Evolutionary conservation across 2,329 filamentous ascomycete genomes (phyloP).

Genomic region (Fusarium lateritium): DNA sequence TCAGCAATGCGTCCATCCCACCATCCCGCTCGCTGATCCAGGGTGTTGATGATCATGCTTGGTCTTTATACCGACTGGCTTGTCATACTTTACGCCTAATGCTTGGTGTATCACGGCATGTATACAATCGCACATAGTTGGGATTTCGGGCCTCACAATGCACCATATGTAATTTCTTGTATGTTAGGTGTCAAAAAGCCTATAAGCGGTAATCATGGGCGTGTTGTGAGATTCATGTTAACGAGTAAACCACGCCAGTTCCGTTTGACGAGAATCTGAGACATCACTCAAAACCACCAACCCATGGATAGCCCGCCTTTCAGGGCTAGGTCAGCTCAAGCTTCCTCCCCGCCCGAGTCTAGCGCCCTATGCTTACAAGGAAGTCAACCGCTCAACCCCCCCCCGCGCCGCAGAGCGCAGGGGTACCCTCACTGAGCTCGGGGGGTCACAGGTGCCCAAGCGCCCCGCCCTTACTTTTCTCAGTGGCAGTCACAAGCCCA

Average conservation of each 20-base stretch:
- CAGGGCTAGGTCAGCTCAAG: slow-evolving; percentile 32
- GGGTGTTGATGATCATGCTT: slow-evolving; percentile 9
- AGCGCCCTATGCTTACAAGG: slow-evolving; percentile 29
- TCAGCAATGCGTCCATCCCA: slow-evolving; percentile 14
- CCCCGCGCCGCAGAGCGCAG: slow-evolving; percentile 14
- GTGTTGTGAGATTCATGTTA: slow-evolving; percentile 14
- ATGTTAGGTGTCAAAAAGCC: slow-evolving; percentile 4
- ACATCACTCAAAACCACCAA: slow-evolving; percentile 37
- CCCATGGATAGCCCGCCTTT: slow-evolving; percentile 24
- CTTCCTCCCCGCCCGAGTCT: slow-evolving; percentile 24
- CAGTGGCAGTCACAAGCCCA: slow-evolving; percentile 40
- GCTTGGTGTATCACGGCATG: neutral
- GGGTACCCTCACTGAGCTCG: slow-evolving; percentile 14
- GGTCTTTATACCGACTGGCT: slow-evolving; percentile 1
- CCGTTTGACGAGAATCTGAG: slow-evolving; percentile 38
- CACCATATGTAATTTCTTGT: neutral
- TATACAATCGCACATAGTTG: neutral
- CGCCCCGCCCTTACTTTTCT: slow-evolving; percentile 32
- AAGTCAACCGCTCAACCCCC: slow-evolving; percentile 31
- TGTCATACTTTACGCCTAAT: slow-evolving; percentile 1
- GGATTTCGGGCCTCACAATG: neutral
- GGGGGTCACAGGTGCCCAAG: slow-evolving; percentile 43
- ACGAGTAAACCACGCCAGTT: slow-evolving; percentile 9
- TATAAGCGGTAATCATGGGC: slow-evolving; percentile 24
- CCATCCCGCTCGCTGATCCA: slow-evolving; percentile 27